Evolutionary conservation across 1,139 yeast genomes (phyloP).

Genomic region (Dujonia santamariae): DNA sequence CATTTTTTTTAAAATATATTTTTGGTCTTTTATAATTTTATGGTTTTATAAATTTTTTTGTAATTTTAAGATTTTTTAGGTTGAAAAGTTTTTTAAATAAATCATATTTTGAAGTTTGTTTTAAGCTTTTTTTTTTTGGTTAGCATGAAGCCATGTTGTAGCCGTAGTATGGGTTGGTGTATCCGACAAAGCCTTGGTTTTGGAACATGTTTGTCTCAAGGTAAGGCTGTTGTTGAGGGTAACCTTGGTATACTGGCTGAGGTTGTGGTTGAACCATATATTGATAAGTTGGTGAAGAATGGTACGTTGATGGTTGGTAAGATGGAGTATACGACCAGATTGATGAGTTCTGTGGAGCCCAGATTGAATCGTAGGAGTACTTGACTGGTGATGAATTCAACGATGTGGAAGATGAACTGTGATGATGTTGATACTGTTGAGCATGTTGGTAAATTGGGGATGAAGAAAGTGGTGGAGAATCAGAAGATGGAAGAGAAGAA

Average conservation of each 20-base stretch:
- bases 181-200: conserved; percentile 28
- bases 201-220: conserved; percentile 2
- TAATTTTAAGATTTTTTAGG: background rate
- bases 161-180: conserved; percentile 37
- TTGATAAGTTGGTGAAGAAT: conserved; percentile 1
- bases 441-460: conserved; percentile 5
- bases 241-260: conserved; percentile 1
- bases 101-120: background rate
- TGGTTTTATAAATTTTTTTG: background rate
- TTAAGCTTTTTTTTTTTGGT: conserved; percentile 2
- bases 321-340: conserved; percentile 20
- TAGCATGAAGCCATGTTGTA: conserved; percentile 35
- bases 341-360: conserved; percentile 15
- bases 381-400: conserved; percentile 12
- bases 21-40: too few species aligned
- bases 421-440: conserved; percentile 1
- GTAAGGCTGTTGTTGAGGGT: conserved; percentile 11
- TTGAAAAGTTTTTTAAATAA: background rate
- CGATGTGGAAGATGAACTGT: conserved; percentile 7
- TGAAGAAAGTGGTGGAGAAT: conserved; percentile 8
- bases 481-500: conserved; percentile 1
- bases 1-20: too few species aligned
- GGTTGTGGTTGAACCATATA: background rate
- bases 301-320: conserved; percentile 16
- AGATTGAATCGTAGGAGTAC: conserved; percentile 22